Evolutionary conservation across 2,329 filamentous ascomycete genomes (phyloP), one percentile per base, ranked within the genome.

Genomic region (Botrytis cinerea): DNA sequence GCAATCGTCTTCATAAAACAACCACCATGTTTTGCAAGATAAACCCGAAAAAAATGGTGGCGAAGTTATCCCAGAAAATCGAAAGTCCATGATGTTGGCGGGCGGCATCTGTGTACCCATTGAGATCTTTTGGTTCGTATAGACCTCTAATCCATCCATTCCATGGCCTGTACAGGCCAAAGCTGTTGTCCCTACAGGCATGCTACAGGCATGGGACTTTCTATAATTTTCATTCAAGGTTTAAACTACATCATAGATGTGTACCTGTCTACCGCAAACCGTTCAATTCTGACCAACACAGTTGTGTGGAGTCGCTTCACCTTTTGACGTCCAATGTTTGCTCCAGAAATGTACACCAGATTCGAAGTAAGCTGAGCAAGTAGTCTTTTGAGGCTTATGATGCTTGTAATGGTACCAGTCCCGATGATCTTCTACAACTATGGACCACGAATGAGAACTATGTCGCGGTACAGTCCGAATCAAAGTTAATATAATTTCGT

Each of bases 201-300:
- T 93, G 62, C 87, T 83, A 87, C 89, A 68, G 93, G 93, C 7
- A 92, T 93, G 62, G 92, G 93, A 9, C 90, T 95, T 79, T 57
- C 57, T 43, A n/a, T 20, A 28, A n/a, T 40, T 35, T 54, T 38
- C 66, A 28, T 57, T 4, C 32, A 57, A 57, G 22, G 32, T 16
- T 68, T 20, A 2, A 38, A 35, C 18, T n/a, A 38, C 28, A 18
- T 95, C 5, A 90, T 95, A 73, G 92, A 95, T 79, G 89, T 89
- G 18, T 91, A 91, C 79, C 87, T 80, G 45, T 78, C 79, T 76
- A 79, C 79, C 78, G 89, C 94, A 2, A 93, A 93, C 18, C 94
- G 92, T 0, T 93, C 92, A 32, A 89, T 97, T 73, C 93, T 94
- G 8, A 93, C 91, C 38, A 96, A 95, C 82, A 92, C 92, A 1